Evolutionary conservation across 2,329 filamentous ascomycete genomes (phyloP).

Genomic region (Talaromyces sp.): DNA sequence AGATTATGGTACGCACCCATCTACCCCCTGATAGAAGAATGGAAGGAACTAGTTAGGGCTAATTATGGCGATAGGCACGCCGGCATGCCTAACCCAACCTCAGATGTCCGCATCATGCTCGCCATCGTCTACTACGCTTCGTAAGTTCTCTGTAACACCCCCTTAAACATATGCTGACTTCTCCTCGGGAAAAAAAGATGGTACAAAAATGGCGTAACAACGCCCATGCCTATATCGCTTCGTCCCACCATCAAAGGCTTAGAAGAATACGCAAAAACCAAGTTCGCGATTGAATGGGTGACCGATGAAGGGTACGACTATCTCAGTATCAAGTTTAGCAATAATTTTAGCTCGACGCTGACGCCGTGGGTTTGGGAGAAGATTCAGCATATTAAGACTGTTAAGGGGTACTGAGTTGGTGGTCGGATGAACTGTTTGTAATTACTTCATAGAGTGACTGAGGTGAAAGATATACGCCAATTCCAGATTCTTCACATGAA

Average conservation of each 20-base stretch:
- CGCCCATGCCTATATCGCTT: neutral
- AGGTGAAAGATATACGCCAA: neutral
- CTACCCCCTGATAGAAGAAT: neutral
- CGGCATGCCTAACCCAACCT: constrained; percentile 32
- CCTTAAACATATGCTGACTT: neutral
- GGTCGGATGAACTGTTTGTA: neutral
- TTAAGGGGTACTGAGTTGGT: constrained; percentile 4
- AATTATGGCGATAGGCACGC: constrained; percentile 22
- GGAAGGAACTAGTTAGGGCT: neutral
- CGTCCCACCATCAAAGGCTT: neutral
- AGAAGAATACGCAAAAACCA: neutral
- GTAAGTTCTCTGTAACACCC: neutral
- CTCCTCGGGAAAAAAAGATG: neutral
- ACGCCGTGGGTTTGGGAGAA: constrained; percentile 10
- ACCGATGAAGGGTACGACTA: neutral
- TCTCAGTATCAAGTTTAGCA: constrained; percentile 8
- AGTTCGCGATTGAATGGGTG: neutral
- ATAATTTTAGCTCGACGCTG: constrained; percentile 12
- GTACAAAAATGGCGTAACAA: neutral
- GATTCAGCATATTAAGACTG: constrained; percentile 5
- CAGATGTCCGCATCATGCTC: constrained; percentile 26
- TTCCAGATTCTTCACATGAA: neutral
- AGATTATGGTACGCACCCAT: constrained; percentile 23
- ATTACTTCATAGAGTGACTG: too few species aligned
- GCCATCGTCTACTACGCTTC: constrained; percentile 1